Base-by-base conservation (phyloP, 2,329 filamentous ascomycete species). In the Pseudogymnoascus sp. region DNA sequence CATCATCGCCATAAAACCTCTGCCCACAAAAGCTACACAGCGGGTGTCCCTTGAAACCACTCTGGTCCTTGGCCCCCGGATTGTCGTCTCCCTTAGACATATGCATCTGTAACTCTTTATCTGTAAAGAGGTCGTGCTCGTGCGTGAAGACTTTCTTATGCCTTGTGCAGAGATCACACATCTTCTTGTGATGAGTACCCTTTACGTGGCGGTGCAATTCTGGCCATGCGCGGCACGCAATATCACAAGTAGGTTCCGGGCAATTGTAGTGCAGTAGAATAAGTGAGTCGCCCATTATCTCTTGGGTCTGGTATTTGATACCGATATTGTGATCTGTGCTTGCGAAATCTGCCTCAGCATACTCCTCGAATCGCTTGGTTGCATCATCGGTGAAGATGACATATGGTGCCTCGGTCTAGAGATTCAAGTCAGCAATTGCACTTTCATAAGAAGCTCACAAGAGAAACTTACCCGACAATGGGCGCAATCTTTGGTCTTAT, bases 111-210 rank as follows among this genome's bases (percentile, higher is more conserved):
- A 97, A 80, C 68, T 93, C 91, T 66, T 87, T 84, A 65, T 86
- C 83, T 0, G 90, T 88, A 74, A 97, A 97, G 1, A 99, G 81
- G 66, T 95, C 91, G 73, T 99, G 94, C 75, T 99, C 94, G 76
- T 99, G 94, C 1, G 94, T 97, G 70, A 99, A 99, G 35, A 97
- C 92, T 72, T 96, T 97, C 77, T 99, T 99, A 79, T 97, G 92
- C 64, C 92, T 81, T 5, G 92, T 90, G 75, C 92, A 97, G 9
- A 96, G 80, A 74, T 96, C 91, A 75, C 90, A 95, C 88, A 95
- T 92, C 72, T 90, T 87, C 77, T 93, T 96, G 66, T 87, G 82
- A 77, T 99, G 94, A 63, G 83, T 84, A 60, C 80, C 84, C 71
- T 88, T 89, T 62, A 97, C 93, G 79, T 99, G 89, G 42, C 86